Conservation (phyloP, 371 early-diverging fungal genomes). For the Rhizopus sp. region DNA sequence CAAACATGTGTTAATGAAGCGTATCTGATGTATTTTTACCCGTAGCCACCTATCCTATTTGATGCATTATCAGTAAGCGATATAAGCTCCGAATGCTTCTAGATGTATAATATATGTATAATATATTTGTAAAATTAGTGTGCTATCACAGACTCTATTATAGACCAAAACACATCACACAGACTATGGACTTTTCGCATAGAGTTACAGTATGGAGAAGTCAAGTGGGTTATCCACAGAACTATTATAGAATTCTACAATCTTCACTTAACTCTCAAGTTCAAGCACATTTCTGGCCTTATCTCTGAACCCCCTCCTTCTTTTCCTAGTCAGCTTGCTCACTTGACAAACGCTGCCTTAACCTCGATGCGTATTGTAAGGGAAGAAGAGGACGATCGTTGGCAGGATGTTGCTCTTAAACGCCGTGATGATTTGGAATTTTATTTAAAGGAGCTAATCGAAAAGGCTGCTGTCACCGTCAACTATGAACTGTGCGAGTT, state of each 20-base stretch:
- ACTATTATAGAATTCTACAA: constrained; percentile 69
- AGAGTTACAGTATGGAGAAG: constrained; percentile 78
- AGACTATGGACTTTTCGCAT: constrained; percentile 61
- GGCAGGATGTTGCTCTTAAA: constrained; percentile 46
- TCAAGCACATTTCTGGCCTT: constrained; percentile 29
- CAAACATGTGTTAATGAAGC: background rate
- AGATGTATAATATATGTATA: background rate
- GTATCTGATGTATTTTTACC: background rate
- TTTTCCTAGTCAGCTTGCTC: constrained; percentile 43
- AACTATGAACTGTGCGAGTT: constrained; percentile 77
- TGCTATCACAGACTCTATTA: constrained; percentile 50
- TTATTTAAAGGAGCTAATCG: constrained; percentile 64
- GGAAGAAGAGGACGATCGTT: constrained; percentile 30
- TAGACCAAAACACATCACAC: constrained; percentile 31
- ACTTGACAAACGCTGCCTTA: constrained; percentile 36
- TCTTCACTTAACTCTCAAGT: constrained; percentile 62
- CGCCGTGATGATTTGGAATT: constrained; percentile 63
- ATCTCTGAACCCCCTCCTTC: constrained; percentile 36
- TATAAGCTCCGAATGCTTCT: background rate
- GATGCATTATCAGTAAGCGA: constrained; percentile 32
- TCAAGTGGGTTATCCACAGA: constrained; percentile 74
- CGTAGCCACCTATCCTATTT: constrained; percentile 44
- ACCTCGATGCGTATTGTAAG: constrained; percentile 36
- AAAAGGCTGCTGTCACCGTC: constrained; percentile 51
- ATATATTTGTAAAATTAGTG: constrained; percentile 21